These are phyloP conservation scores for Dipteronia dyeriana DNA, from an alignment of 345 rosid genomes.

Conservation along the genomic window DNA sequence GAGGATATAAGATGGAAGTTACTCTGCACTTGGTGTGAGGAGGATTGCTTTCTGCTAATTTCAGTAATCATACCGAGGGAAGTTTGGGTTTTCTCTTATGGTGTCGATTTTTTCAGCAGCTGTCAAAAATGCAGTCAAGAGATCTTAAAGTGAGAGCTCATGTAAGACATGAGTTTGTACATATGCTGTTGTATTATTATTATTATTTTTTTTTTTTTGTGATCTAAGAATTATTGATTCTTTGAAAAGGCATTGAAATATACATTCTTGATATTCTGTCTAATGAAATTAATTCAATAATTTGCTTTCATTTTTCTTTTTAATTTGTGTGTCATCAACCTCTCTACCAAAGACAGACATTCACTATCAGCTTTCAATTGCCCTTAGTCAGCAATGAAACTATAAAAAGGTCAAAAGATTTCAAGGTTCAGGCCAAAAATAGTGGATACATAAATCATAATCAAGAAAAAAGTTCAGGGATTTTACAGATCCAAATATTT, in stretches of 20 bases:
- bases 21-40: neutral
- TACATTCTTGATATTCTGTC: neutral
- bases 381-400: neutral
- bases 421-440: neutral
- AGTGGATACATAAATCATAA: neutral
- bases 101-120: neutral
- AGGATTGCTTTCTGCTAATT: neutral
- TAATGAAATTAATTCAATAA: too few species aligned
- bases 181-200: neutral
- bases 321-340: neutral
- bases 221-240: neutral
- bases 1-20: neutral
- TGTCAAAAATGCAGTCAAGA: neutral
- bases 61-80: neutral
- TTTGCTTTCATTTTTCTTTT: too few species aligned
- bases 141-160: neutral
- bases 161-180: constrained; percentile 1
- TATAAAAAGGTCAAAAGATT: neutral
- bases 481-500: neutral
- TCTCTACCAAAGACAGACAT: neutral
- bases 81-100: neutral
- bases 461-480: neutral
- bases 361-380: neutral
- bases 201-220: neutral
- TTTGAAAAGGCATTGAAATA: neutral